Evolutionary conservation across 495 filamentous ascomycete genomes (phyloP).

Genomic region (Neurospora tetraspora): DNA sequence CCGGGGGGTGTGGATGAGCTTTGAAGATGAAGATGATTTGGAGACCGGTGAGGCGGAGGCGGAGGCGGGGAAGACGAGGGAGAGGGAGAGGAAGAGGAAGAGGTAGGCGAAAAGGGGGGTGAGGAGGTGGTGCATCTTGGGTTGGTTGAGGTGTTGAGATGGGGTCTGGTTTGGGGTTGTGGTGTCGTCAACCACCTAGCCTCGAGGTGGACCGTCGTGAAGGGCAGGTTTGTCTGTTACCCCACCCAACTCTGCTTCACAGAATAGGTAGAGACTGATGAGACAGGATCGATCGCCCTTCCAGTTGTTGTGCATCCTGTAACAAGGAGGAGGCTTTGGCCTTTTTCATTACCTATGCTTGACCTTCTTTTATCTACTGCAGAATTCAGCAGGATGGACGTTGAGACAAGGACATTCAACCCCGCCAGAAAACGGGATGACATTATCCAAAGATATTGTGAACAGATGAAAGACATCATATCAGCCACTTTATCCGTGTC

Average conservation of each 20-base stretch:
- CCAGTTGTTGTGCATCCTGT: background rate
- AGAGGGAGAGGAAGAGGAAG: background rate
- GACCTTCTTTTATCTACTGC: background rate
- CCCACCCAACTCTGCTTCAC: no score
- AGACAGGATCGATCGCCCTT: background rate
- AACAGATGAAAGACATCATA: background rate
- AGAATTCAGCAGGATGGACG: background rate
- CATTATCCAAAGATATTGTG: background rate
- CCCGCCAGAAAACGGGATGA: background rate
- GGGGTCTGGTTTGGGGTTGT: background rate
- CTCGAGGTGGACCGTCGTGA: no score
- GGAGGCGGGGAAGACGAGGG: background rate
- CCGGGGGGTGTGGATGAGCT: background rate
- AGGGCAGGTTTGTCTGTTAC: no score
- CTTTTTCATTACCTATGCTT: background rate
- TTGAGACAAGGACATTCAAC: background rate
- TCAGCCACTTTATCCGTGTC: background rate
- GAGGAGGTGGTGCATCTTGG: background rate
- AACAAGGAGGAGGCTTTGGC: background rate
- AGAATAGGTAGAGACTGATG: background rate
- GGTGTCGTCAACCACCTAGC: background rate
- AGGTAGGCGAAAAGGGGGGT: background rate
- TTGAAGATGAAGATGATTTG: background rate
- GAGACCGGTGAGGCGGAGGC: background rate
- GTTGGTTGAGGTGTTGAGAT: background rate